Evolutionary conservation across 2,329 filamentous ascomycete genomes (phyloP), one percentile per base, ranked within the genome.

Genomic region (Ophiostoma quercus): DNA sequence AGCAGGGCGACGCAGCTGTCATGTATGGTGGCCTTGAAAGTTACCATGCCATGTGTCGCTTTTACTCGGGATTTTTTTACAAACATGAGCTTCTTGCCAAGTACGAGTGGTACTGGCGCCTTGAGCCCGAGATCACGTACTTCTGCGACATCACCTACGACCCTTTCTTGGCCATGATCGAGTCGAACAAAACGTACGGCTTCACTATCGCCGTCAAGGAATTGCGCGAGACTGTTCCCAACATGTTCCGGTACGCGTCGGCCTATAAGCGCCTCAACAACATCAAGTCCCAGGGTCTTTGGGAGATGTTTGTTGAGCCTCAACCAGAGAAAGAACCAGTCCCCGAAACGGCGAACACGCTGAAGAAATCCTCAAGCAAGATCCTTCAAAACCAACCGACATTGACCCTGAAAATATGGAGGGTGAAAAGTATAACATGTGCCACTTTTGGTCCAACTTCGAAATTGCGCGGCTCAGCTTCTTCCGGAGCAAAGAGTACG

Each of bases 91-190:
- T 98, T 41, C 86, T 99, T 65, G 87, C 91, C 77, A 98, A 98
- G 80, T 99, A 98, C 81, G 93, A 98, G 78, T 99, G 95, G 95
- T 99, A 99, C 84, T 99, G 95, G 95, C 92, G 95, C 73, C 84
- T 99, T 75, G 95, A 99, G 84, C 95, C 95, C 74, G 95, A 99
- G 81, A 98, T 99, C 87, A 97, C 94, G 82, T 99, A 98, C 83
- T 99, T 99, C 83, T 99, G 95, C 80, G 95, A 99, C 78, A 98
- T 99, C 75, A 99, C 95, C 74, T 99, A 99, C 77, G 95, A 99
- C 79, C 95, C 95, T 0, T 99, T 99, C 83, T 84, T 95, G 72
- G 90, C 93, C 79, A 99, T 99, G 95, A 92, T 92, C 72, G 89
- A 94, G 75, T 81, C 87, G 73, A 98, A 98, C 82, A 99, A 99